Evolutionary conservation across 768 basidiomycete species (phyloP), one percentile per base, ranked within the genome.

Genomic region (Pilatotrama ljubarskyi): DNA sequence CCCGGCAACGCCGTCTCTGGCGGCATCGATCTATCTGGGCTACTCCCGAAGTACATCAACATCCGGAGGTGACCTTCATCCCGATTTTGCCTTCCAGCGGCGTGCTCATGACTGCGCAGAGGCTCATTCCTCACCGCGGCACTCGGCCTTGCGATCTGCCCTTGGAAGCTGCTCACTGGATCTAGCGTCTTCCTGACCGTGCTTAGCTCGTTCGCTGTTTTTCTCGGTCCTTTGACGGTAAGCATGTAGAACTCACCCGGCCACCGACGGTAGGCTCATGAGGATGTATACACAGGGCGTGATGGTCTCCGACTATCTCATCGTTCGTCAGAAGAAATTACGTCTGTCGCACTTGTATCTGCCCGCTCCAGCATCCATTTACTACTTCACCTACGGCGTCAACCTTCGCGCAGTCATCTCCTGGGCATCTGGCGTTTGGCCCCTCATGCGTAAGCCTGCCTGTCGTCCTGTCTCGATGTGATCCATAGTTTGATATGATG

Each of bases 91-190:
- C n/a, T 2, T 11, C 14, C 25, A 1, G 14, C 25, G 18, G 5
- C 7, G 13, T 36, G 20, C 44, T n/a, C 1, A 26, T 17, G 7
- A 14, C 22, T 25, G 20, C 13, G 5, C 38, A 62, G 61, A 15
- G 80, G 80, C 1, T 70, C 72, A 7, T 68, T 77, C 69, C 43
- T 82, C 35, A 75, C 76, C 1, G 58, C 61, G 1, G 38, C 40
- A 7, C 35, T 65, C 22, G 61, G 61, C 13, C 24, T 80, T 43
- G 58, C 79, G 13, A 70, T 71, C 11, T 71, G 72, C 42, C 77
- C 80, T n/a, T 81, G 79, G 79, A 72, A 78, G 66, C 76, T 80
- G 41, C 73, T 80, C 40, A 73, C 72, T 1, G 72, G 70, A 48
- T 71, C 73, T 2, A 64, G 66, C 11, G 68, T 70, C 5, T 77